Evolutionary conservation across 2,329 filamentous ascomycete genomes (phyloP).

Genomic region (Ceratocystis colombiana): DNA sequence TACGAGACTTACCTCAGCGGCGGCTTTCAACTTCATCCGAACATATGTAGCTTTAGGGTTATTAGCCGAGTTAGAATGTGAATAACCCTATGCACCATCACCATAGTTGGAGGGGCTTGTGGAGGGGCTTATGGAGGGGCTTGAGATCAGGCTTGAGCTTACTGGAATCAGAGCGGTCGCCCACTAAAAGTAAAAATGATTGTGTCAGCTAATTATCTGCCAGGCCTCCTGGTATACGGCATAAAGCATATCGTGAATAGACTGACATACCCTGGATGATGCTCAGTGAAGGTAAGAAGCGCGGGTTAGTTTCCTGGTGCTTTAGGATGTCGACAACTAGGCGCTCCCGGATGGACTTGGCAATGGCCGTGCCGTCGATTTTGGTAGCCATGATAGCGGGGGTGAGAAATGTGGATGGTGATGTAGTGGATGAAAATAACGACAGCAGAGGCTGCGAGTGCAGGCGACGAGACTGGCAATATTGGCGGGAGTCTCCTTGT

Average conservation of each 20-base stretch:
- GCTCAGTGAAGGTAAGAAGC: conserved; percentile 80
- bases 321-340: conserved; percentile 71
- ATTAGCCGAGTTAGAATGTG: conserved; percentile 28
- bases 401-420: conserved; percentile 34
- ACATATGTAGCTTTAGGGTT: conserved; percentile 74
- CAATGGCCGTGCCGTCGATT: conserved; percentile 93
- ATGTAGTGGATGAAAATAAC: conserved; percentile 2
- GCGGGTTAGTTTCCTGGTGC: conserved; percentile 70
- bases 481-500: neutral
- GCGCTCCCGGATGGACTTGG: conserved; percentile 76
- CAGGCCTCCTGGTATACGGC: neutral
- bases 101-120: neutral
- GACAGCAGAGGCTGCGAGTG: conserved; percentile 6
- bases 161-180: conserved; percentile 87
- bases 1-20: conserved; percentile 61
- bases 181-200: conserved; percentile 47
- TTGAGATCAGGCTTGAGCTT: conserved; percentile 33
- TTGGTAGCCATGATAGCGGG: conserved; percentile 72
- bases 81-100: conserved; percentile 17
- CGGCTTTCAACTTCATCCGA: conserved; percentile 98
- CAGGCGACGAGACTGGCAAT: neutral
- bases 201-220: conserved; percentile 23
- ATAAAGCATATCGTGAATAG: neutral
- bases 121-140: neutral
- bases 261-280: conserved; percentile 68